Base-by-base conservation (phyloP, 139 green algal species). In the Chlorella ohadii region DNA sequence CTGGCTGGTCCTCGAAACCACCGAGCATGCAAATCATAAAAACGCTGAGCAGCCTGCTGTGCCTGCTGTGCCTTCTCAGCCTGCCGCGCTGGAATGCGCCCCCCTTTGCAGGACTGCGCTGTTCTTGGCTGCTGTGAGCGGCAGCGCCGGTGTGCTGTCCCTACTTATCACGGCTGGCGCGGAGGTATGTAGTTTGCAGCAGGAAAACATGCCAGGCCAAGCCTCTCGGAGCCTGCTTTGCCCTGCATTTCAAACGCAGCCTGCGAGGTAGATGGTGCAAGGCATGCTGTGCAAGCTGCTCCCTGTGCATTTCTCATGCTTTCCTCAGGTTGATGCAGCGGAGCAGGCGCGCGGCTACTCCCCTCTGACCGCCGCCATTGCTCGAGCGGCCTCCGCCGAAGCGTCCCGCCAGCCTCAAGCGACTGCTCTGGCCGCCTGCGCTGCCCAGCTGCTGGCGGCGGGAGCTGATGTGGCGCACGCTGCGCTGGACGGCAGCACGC, bases 101-200 rank as follows among this genome's bases (percentile, higher is more conserved):
- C 12, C 12, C 51, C 51, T 22, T 13, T 2, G 51, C 51, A 67
- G 78, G 41, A 84, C 64, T 4, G 22, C 78, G 27, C 41, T 76
- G 13, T 84, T 84, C 78, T 31, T 76, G 44, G 78, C 78, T 0
- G 64, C 78, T 2, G 31, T 76, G 15, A 31, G 44, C 20, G 78
- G 78, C 65, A 57, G 59, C 44, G 2, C 64, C 0, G 11, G 16
- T 4, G 47, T 51, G 3, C 64, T 84, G 65, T n/a, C 0, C 27
- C 4, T 84, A 4, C 44, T 84, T 2, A 39, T 84, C 44, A 28
- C 15, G 4, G 44, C 57, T 1, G 65, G 78, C 4, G 78, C 78
- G 0, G 28, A 82, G 25, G 77, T 64, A 27, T 33, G 77, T 51
- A n/a, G n/a, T n/a, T n/a, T n/a, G n/a, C n/a, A n/a, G n/a, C n/a